A percentile compares a stretch with the other conserved stretches of the same genome.
phyloP scores from a whole-genome alignment of 805 yeast genomes.

The Jamesozyma gamospora region DNA sequence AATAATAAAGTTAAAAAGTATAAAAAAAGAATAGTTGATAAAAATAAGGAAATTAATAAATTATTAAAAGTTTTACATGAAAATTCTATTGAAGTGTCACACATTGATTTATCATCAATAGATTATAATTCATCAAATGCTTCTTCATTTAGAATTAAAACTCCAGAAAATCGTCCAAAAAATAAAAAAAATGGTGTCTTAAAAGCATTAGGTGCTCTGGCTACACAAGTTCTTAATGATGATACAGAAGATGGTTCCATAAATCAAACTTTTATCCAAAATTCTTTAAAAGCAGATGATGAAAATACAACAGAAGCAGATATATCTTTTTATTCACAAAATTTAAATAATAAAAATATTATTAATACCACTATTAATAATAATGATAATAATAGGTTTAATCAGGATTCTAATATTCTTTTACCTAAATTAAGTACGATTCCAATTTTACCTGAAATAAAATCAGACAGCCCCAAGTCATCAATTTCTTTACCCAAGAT shows the following conservation, averaged over 20 bases:
- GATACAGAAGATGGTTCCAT: conserved; percentile 10
- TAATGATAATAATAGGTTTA: conserved; percentile 1
- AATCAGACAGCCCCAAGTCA: background rate
- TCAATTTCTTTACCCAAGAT: conserved; percentile 15
- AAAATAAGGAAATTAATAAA: conserved; percentile 36
- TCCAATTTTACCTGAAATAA: conserved; percentile 7
- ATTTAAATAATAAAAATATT: background rate
- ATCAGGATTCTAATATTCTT: conserved; percentile 2
- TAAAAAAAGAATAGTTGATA: conserved; percentile 33
- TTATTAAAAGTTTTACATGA: conserved; percentile 30
- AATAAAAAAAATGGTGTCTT: conserved; percentile 25
- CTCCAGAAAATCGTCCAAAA: conserved; percentile 3
- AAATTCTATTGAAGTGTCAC: conserved; percentile 7
- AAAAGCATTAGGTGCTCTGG: conserved; percentile 44
- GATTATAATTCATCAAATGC: conserved; percentile 6
- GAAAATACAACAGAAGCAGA: conserved; percentile 11
- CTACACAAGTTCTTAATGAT: conserved; percentile 42
- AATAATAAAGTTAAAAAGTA: conserved; percentile 38
- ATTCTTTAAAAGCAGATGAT: conserved; percentile 7
- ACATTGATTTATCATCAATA: conserved; percentile 5
- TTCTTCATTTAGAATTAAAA: conserved; percentile 4
- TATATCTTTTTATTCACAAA: conserved; percentile 5
- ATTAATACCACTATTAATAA: background rate
- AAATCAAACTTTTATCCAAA: conserved; percentile 7
- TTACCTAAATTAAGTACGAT: conserved; percentile 4